Evolutionary conservation across 2,329 filamentous ascomycete species (phyloP), one percentile per base, ranked within the genome.

Genomic region (Thyridium curvatum): DNA sequence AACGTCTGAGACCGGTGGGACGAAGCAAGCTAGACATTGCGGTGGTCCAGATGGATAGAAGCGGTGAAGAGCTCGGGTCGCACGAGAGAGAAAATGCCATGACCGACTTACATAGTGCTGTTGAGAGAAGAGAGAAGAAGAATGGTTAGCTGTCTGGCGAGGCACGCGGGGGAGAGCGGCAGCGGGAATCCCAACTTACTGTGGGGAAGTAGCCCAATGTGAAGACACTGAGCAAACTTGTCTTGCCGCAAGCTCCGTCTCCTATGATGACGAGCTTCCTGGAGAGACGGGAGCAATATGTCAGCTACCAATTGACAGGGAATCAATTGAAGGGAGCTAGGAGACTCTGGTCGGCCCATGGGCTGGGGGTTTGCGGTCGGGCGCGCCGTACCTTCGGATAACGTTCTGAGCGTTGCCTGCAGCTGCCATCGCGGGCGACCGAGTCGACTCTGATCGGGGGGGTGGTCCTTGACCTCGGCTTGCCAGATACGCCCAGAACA

Each of bases 251-350:
- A 52, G 93, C 93, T 71, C 93, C 93, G 39, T 96, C 90, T 45
- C 90, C 90, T 55, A 96, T 95, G 52, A 96, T 96, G 55, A 96
- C 90, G 58, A 96, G 74, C 70, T 96, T 96, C 72, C 90, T 95
- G 59, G 14, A 46, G 32, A 37, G 15, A n/a, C 14, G 34, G n/a
- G n/a, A 35, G 37, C 12, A 29, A 18, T 14, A 17, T 12, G 26
- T 38, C 40, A 38, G 21, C 8, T 31, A 18, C 30, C 15, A 29
- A 43, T 40, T 41, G 36, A 26, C 10, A 26, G 21, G 42, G 7
- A 16, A 21, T 18, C n/a, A 26, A 26, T 34, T 35, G 18, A 15
- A 17, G 30, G 16, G 14, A 17, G 15, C 18, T n/a, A 31, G 36
- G 30, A 18, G 29, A n/a, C 13, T 14, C 15, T 34, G 29, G 29